Evolutionary conservation across 441 rosid genomes (phyloP).

Genomic region (Eutrema salsugineum): DNA sequence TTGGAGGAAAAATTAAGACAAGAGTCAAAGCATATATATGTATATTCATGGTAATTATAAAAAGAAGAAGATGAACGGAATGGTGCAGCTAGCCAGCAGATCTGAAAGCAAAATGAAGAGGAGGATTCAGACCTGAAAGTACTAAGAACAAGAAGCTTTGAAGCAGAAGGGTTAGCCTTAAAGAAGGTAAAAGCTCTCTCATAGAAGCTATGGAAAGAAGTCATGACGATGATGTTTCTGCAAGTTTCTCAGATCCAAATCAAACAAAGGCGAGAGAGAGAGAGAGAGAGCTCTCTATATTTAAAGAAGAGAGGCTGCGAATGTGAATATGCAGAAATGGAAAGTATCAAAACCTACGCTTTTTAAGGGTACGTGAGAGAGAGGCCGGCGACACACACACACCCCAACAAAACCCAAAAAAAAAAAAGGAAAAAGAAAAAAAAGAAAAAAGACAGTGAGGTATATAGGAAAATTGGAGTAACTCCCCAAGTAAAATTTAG

Average conservation of each 20-base stretch:
- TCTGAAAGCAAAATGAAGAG: neutral
- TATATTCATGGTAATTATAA: neutral
- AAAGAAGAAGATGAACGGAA: neutral
- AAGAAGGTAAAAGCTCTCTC: constrained; percentile 27
- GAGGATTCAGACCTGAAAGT: constrained; percentile 47
- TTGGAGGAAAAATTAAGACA: neutral
- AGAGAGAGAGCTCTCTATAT: constrained; percentile 4
- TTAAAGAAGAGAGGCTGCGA: constrained; percentile 18
- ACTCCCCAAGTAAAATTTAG: constrained; percentile 25
- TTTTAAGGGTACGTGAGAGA: constrained; percentile 16
- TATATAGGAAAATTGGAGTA: constrained; percentile 25
- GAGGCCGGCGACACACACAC: neutral
- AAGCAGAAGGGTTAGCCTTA: constrained; percentile 40
- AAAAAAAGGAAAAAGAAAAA: too few relatives aligned
- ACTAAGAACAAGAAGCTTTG: constrained; percentile 50
- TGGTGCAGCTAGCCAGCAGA: neutral
- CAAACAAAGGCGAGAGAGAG: constrained; percentile 8
- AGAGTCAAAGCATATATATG: neutral
- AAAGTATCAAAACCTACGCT: constrained; percentile 13
- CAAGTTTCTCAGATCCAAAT: neutral
- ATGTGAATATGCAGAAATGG: constrained; percentile 9
- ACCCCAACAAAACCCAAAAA: neutral
- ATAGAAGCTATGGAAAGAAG: constrained; percentile 1
- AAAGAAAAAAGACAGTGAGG: constrained; percentile 6
- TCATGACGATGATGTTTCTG: constrained; percentile 12